Conservation (phyloP, 345 rosid species). For the Murraya koenigii region DNA sequence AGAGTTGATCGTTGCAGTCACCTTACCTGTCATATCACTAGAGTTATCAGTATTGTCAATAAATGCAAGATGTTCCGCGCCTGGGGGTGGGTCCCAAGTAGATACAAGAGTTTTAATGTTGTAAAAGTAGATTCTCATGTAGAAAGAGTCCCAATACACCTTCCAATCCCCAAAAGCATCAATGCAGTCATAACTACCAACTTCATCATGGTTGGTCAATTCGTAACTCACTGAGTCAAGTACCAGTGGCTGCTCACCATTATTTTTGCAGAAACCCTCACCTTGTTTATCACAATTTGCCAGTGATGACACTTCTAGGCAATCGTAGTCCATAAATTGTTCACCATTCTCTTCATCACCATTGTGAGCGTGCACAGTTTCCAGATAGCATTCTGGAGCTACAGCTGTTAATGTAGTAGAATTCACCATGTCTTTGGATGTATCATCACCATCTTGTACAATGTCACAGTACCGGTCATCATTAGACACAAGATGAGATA, state of each 20-base stretch:
- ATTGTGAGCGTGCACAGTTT: slow-evolving; percentile 18
- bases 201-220: slow-evolving; percentile 17
- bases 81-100: slow-evolving; percentile 72
- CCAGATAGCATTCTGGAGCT: slow-evolving; percentile 19
- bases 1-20: slow-evolving; percentile 19
- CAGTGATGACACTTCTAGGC: slow-evolving; percentile 15
- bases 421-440: slow-evolving; percentile 13
- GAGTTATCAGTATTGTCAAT: slow-evolving; percentile 21
- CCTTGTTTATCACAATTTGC: slow-evolving; percentile 15
- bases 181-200: slow-evolving; percentile 12
- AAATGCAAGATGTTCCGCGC: slow-evolving; percentile 51
- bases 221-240: slow-evolving; percentile 21
- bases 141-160: slow-evolving; percentile 71
- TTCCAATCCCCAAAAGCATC: slow-evolving; percentile 59
- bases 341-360: slow-evolving; percentile 26
- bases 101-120: slow-evolving; percentile 60
- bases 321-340: slow-evolving; percentile 18
- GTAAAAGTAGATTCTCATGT: slow-evolving; percentile 63
- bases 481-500: slow-evolving; percentile 14
- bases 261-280: slow-evolving; percentile 16
- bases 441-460: slow-evolving; percentile 8
- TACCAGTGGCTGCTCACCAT: slow-evolving; percentile 18
- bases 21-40: slow-evolving; percentile 33
- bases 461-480: slow-evolving; percentile 12
- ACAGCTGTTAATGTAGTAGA: slow-evolving; percentile 25